These are phyloP conservation scores for Lineolata rhizophorae DNA, from an alignment of 495 filamentous ascomycete genomes.

Conservation along the genomic window DNA sequence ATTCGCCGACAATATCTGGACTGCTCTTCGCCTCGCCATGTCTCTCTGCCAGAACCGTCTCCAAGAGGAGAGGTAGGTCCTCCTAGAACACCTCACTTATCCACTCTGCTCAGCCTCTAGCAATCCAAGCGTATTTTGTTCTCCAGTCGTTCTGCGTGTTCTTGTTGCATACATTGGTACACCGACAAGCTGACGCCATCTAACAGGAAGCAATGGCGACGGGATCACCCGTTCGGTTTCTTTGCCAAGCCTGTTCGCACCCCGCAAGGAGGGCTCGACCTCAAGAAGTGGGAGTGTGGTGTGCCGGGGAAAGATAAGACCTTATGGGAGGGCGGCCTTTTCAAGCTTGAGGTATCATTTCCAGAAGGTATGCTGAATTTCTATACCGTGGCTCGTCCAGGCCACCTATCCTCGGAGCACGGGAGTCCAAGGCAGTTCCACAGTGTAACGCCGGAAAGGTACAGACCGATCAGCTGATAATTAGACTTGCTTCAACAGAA, in stretches of 20 bases:
- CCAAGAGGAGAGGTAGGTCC: slow-evolving; percentile 63
- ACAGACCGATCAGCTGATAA: too few species aligned
- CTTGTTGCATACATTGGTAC: background rate
- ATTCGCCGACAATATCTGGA: too few species aligned
- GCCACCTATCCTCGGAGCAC: too few species aligned
- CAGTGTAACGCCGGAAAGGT: too few species aligned
- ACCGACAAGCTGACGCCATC: slow-evolving; percentile 4
- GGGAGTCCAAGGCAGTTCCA: slow-evolving; percentile 3
- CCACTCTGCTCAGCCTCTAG: too few species aligned
- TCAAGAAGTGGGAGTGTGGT: slow-evolving; percentile 92
- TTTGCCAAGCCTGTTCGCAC: slow-evolving; percentile 74
- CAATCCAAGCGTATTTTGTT: background rate
- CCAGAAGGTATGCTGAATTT: slow-evolving; percentile 92
- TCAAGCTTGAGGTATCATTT: slow-evolving; percentile 82
- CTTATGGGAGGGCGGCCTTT: slow-evolving; percentile 87
- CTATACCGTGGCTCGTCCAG: too few species aligned
- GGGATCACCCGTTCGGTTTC: slow-evolving; percentile 95
- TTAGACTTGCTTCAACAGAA: slow-evolving; percentile 31
- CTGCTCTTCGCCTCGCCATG: too few species aligned
- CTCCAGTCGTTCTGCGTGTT: slow-evolving; percentile 2
- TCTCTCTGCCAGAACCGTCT: slow-evolving; percentile 74
- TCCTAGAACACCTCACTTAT: background rate
- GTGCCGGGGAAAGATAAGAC: slow-evolving; percentile 92
- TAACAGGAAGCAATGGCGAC: slow-evolving; percentile 79
- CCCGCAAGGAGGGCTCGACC: slow-evolving; percentile 56